Conservation (phyloP, 768 basidiomycete species). For the Mycena albidolilacea region DNA sequence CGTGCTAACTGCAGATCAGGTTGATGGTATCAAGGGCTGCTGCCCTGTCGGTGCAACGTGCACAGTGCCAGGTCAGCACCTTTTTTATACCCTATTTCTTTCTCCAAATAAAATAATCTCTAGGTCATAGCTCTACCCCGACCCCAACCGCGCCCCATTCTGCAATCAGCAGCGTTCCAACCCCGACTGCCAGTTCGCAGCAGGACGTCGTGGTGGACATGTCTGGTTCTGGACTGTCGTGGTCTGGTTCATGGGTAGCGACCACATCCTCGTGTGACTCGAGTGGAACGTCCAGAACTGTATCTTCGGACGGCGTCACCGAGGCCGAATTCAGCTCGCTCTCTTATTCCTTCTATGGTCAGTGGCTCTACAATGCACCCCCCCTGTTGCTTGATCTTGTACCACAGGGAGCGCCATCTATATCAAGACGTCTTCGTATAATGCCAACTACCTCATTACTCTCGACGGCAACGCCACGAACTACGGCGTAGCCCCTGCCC, state of each 20-base stretch:
- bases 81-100: not conserved
- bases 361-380: not conserved
- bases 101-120: not conserved
- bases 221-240: not conserved
- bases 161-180: constrained; percentile 21
- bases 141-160: constrained; percentile 1
- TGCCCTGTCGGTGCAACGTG: constrained; percentile 15
- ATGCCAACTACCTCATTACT: constrained; percentile 17
- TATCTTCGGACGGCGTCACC: constrained; percentile 11
- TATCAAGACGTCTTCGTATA: constrained; percentile 5
- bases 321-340: not conserved
- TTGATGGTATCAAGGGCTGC: constrained; percentile 19
- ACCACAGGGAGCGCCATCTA: constrained; percentile 23
- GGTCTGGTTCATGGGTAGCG: constrained; percentile 21
- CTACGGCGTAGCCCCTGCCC: not conserved
- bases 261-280: constrained; percentile 18
- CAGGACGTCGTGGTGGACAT: constrained; percentile 19
- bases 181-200: constrained; percentile 8
- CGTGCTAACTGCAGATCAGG: not conserved
- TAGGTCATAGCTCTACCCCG: not conserved
- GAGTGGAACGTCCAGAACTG: constrained; percentile 6
- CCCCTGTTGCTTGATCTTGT: not conserved
- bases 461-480: constrained; percentile 15
- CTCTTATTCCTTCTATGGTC: constrained; percentile 18
- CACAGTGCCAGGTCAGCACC: not conserved